These are phyloP conservation scores for Ustilaginoidea virens DNA, from an alignment of 2,329 filamentous ascomycete species.

Conservation along the genomic window DNA sequence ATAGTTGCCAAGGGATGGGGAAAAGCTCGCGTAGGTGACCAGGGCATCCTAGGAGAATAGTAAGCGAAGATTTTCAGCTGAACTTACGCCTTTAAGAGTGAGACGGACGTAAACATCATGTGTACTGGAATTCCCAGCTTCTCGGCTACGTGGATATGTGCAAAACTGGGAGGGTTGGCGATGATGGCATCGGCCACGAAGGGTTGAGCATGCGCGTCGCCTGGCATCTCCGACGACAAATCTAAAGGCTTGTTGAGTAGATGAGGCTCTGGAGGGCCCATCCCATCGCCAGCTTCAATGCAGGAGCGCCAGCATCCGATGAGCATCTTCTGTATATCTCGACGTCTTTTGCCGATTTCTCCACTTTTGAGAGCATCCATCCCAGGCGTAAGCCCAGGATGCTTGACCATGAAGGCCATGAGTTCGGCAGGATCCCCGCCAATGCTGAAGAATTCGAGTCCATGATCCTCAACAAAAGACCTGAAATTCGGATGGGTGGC, in stretches of 20 bases:
- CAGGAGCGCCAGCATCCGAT: constrained; percentile 78
- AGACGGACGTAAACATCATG: constrained; percentile 74
- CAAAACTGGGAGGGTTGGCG: constrained; percentile 64
- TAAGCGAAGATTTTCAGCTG: not conserved
- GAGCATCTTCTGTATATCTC: constrained; percentile 65
- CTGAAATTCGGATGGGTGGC: constrained; percentile 59
- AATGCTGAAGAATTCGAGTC: constrained; percentile 60
- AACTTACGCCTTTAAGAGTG: not conserved
- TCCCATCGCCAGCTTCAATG: constrained; percentile 60
- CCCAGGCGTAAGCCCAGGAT: constrained; percentile 72
- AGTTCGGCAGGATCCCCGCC: constrained; percentile 62
- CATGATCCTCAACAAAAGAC: constrained; percentile 52
- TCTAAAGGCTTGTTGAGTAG: constrained; percentile 30
- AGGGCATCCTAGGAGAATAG: constrained; percentile 63
- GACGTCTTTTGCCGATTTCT: constrained; percentile 59
- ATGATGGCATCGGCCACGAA: constrained; percentile 78
- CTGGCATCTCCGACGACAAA: constrained; percentile 16
- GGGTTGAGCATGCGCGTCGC: constrained; percentile 32
- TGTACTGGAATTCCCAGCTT: constrained; percentile 61
- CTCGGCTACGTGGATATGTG: constrained; percentile 60
- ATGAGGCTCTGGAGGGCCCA: constrained; percentile 31
- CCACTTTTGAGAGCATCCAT: constrained; percentile 62
- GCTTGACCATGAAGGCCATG: constrained; percentile 87
- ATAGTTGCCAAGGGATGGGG: constrained; percentile 79
- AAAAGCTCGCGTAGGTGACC: constrained; percentile 73